Conservation (phyloP, 805 yeast genomes). For the Teunomyces panamensis region DNA sequence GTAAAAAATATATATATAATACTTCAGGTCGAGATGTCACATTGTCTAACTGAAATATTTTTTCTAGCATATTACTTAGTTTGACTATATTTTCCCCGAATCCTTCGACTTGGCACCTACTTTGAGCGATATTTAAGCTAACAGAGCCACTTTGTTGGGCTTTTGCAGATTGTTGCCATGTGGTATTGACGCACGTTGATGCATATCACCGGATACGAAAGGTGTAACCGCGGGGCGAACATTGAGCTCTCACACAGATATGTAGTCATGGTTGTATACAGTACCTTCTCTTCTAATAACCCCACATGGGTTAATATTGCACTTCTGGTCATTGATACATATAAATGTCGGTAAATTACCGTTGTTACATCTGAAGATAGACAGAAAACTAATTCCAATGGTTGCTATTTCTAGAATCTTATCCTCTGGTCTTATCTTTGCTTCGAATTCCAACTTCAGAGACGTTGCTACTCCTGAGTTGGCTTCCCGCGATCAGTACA, state of each 20-base stretch:
- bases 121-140: neutral
- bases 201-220: neutral
- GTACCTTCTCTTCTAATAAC: neutral
- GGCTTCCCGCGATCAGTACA: constrained; percentile 24
- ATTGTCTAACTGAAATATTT: neutral
- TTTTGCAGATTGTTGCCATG: neutral
- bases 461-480: constrained; percentile 26
- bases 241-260: too few species aligned
- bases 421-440: constrained; percentile 23
- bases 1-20: neutral
- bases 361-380: neutral
- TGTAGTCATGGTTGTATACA: too few species aligned
- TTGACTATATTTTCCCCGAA: neutral
- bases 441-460: constrained; percentile 16
- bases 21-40: neutral
- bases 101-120: neutral
- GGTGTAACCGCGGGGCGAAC: too few species aligned
- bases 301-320: constrained; percentile 2
- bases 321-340: neutral
- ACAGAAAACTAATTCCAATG: constrained; percentile 8
- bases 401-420: constrained; percentile 20
- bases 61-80: neutral
- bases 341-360: neutral
- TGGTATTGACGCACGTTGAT: neutral
- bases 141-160: neutral